phyloP scores from a whole-genome alignment of 2,329 filamentous ascomycete species.

The Pseudogymnoascus sp. region DNA sequence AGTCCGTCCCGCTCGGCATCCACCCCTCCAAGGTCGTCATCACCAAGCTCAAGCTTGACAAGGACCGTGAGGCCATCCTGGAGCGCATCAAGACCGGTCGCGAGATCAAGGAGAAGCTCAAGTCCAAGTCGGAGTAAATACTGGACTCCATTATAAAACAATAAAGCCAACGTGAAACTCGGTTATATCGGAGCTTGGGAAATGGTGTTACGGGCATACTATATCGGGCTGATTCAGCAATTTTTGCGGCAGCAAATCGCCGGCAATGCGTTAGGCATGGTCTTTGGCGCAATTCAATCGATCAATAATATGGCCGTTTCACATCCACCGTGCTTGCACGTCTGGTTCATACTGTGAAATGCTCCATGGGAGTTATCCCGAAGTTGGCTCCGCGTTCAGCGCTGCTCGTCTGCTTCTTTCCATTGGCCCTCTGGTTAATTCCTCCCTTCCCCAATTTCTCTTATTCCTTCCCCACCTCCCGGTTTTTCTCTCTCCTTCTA shows the following conservation, averaged over 20 bases:
- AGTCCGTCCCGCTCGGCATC: constrained; percentile 89
- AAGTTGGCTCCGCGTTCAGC: constrained; percentile 36
- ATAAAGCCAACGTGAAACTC: constrained; percentile 11
- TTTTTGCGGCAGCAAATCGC: constrained; percentile 9
- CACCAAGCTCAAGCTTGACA: constrained; percentile 97
- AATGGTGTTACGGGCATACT: constrained; percentile 10
- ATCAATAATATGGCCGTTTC: constrained; percentile 59
- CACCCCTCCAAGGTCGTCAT: constrained; percentile 96
- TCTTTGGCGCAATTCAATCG: constrained; percentile 28
- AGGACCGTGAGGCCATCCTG: constrained; percentile 83
- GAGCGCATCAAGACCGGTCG: constrained; percentile 76
- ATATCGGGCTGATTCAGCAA: constrained; percentile 9
- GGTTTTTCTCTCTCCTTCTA: neutral
- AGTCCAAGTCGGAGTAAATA: constrained; percentile 18
- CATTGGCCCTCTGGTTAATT: neutral
- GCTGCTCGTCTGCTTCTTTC: constrained; percentile 9
- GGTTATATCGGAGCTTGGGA: constrained; percentile 12
- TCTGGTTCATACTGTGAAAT: constrained; percentile 48
- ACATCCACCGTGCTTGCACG: constrained; percentile 38
- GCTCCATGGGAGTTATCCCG: constrained; percentile 68
- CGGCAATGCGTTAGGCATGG: constrained; percentile 23
- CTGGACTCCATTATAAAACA: constrained; percentile 9
- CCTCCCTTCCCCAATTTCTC: neutral
- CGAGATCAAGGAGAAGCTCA: constrained; percentile 60
- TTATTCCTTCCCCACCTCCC: neutral